phyloP scores from a whole-genome alignment of 140 eudicot species.

The Erigeron philadelphicus region DNA sequence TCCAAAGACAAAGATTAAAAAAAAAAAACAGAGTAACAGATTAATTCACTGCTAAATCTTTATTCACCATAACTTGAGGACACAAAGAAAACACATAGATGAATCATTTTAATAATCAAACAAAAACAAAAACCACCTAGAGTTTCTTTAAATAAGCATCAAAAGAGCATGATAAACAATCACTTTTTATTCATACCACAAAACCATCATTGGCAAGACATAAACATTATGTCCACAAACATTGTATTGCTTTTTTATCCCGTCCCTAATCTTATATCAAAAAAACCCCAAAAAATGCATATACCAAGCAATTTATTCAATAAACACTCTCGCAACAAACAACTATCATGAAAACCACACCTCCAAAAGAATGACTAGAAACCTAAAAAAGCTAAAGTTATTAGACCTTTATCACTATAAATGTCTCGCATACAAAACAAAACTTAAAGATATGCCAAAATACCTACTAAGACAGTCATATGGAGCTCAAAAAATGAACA shows the following conservation, averaged over 20 bases:
- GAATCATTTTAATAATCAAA: neutral
- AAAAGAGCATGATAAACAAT: neutral
- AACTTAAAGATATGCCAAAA: neutral
- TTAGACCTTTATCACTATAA: neutral
- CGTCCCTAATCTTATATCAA: neutral
- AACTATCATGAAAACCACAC: neutral
- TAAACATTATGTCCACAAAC: neutral
- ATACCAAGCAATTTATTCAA: neutral
- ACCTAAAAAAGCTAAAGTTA: neutral
- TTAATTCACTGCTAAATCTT: no score
- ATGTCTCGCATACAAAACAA: neutral
- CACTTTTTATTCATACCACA: neutral
- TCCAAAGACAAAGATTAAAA: neutral
- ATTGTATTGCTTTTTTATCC: constrained; percentile 1
- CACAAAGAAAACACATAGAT: neutral
- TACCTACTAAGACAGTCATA: neutral
- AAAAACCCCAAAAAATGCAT: neutral
- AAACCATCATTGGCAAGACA: neutral
- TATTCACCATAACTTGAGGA: neutral
- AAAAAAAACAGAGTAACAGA: no score
- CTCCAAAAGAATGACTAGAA: neutral
- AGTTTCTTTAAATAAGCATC: neutral
- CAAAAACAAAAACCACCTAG: neutral
- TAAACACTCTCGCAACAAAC: neutral
- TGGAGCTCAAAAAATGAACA: neutral